phyloP scores from a whole-genome alignment of 2,329 filamentous ascomycete genomes.

The Ceratocystiopsis sp. region DNA sequence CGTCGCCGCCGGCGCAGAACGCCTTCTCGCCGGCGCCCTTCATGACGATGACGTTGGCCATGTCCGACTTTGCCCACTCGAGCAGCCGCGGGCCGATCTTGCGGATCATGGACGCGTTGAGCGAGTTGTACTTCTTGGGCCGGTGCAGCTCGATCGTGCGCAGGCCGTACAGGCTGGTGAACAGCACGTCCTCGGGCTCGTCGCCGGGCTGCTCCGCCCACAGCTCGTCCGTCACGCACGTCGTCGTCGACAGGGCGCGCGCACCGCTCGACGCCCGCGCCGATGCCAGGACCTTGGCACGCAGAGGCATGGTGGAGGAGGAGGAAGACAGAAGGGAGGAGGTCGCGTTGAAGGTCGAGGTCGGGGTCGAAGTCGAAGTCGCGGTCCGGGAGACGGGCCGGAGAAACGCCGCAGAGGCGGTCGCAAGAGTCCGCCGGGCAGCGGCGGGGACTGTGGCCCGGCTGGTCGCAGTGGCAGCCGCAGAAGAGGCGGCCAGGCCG shows the following conservation, averaged over 20 bases:
- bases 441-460: background rate
- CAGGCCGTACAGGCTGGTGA: conserved; percentile 75
- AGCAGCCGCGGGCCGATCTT: conserved; percentile 82
- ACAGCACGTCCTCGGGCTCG: conserved; percentile 79
- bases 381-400: background rate
- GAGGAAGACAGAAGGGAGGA: background rate
- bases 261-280: conserved; percentile 30
- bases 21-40: conserved; percentile 76
- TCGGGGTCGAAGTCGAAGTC: background rate
- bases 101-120: conserved; percentile 85
- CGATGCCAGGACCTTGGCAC: conserved; percentile 53
- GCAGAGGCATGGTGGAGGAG: conserved; percentile 52
- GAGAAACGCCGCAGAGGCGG: background rate
- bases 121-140: conserved; percentile 76
- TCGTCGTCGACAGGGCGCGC: conserved; percentile 18
- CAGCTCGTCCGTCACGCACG: conserved; percentile 6
- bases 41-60: conserved; percentile 84
- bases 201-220: conserved; percentile 47
- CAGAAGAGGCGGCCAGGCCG: conserved; percentile 30
- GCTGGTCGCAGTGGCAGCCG: conserved; percentile 10
- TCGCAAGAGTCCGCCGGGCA: background rate
- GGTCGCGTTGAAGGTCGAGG: too few species aligned
- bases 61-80: conserved; percentile 88
- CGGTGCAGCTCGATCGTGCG: conserved; percentile 90
- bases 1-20: conserved; percentile 88